A percentile compares a stretch with the other conserved stretches of the same genome.
phyloP scores from a whole-genome alignment of 1,284 basidiomycete genomes.

The Coniferiporia weirii region DNA sequence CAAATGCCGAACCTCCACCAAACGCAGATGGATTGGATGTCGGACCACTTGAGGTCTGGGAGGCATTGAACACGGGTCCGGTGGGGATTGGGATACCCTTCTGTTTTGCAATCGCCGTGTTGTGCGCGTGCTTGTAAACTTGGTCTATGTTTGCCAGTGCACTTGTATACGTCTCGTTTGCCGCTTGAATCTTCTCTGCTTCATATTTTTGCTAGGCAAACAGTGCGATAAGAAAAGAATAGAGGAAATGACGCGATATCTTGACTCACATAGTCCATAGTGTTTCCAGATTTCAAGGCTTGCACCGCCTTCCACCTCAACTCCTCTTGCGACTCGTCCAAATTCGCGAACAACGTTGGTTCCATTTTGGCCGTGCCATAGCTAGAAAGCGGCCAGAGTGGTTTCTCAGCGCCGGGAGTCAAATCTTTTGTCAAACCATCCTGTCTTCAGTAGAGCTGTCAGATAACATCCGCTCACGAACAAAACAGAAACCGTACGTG shows the following conservation, averaged over 20 bases:
- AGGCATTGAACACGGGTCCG: conserved; percentile 14
- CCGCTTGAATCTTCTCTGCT: conserved; percentile 35
- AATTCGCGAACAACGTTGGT: conserved; percentile 58
- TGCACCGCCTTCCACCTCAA: conserved; percentile 63
- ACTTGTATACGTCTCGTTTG: conserved; percentile 38
- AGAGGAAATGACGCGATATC: neutral
- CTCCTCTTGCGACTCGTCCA: conserved; percentile 82
- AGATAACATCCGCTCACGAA: neutral
- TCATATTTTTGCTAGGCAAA: conserved; percentile 51
- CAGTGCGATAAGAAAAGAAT: neutral
- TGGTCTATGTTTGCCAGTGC: conserved; percentile 45
- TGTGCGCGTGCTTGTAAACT: conserved; percentile 45
- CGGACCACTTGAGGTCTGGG: too few relatives aligned
- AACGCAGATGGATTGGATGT: conserved; percentile 25
- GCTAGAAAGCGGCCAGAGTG: conserved; percentile 77
- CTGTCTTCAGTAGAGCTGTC: conserved; percentile 33
- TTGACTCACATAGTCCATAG: conserved; percentile 64
- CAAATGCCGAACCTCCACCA: conserved; percentile 27
- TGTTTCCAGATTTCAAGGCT: conserved; percentile 52
- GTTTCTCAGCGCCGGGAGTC: conserved; percentile 56
- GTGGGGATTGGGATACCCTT: conserved; percentile 15
- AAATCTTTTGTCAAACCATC: conserved; percentile 60
- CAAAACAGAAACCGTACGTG: conserved; percentile 31
- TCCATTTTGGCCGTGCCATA: conserved; percentile 79
- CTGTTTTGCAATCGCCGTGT: conserved; percentile 27